Conservation (phyloP, 106 monocot species). For the Dactylorhiza incarnata region DNA sequence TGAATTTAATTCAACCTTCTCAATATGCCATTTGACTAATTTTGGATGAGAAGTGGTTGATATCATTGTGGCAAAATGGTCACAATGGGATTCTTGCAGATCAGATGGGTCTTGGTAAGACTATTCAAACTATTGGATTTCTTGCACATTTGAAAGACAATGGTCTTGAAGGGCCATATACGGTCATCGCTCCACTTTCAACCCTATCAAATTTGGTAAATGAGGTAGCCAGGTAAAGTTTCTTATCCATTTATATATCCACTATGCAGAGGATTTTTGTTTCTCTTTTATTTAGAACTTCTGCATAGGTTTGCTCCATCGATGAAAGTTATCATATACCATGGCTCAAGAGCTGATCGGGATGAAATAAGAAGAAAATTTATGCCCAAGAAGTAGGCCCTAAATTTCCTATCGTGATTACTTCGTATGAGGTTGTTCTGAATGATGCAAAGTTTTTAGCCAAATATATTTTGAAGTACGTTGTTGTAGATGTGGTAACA, state of each 20-base stretch:
- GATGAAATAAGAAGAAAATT: conserved; percentile 49
- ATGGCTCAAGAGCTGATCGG: conserved; percentile 69
- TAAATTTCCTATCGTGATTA: conserved; percentile 71
- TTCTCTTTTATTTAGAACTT: too few species aligned
- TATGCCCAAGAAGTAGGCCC: conserved; percentile 63
- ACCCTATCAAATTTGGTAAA: conserved; percentile 94
- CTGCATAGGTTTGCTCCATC: conserved; percentile 77
- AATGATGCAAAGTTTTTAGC: conserved; percentile 57
- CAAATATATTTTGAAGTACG: conserved; percentile 83
- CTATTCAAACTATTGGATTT: conserved; percentile 93
- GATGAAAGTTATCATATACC: conserved; percentile 65
- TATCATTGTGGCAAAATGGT: conserved; percentile 97
- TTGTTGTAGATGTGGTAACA: conserved; percentile 94
- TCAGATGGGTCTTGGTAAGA: conserved; percentile 99
- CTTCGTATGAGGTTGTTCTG: conserved; percentile 78
- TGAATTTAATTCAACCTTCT: too few species aligned
- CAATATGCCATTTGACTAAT: too few species aligned
- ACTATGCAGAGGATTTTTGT: too few species aligned
- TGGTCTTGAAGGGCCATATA: conserved; percentile 78
- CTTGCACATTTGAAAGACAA: conserved; percentile 94
- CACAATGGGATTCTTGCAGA: conserved; percentile 96
- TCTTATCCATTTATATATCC: background rate
- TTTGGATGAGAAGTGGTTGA: too few species aligned
- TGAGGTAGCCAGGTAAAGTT: conserved; percentile 62
- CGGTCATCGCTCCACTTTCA: conserved; percentile 92